phyloP scores from a whole-genome alignment of 495 filamentous ascomycete genomes.

The Parmelia sp. region DNA sequence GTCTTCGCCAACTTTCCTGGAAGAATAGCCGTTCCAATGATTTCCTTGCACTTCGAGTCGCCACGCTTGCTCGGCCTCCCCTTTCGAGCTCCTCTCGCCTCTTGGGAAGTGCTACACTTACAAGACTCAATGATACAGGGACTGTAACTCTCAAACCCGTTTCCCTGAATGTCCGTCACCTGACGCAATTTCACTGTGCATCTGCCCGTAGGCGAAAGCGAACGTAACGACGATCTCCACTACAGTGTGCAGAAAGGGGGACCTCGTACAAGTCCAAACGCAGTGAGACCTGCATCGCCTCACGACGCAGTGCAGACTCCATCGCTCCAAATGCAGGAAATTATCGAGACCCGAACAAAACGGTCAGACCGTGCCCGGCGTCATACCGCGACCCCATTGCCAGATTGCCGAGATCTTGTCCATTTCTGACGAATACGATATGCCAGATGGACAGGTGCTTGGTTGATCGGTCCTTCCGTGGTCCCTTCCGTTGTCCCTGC shows the following conservation, averaged over 20 bases:
- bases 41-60: background rate
- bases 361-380: background rate
- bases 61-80: background rate
- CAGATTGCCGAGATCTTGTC: background rate
- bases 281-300: background rate
- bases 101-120: no score
- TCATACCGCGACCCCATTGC: background rate
- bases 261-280: background rate
- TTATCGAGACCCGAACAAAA: no score
- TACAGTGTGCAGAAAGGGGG: background rate
- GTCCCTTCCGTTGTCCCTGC: background rate
- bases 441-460: conserved; percentile 6
- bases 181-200: background rate
- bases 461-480: background rate
- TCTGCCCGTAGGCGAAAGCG: background rate
- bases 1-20: background rate
- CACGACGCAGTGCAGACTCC: no score
- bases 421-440: background rate
- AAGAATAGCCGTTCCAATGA: background rate
- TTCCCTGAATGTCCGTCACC: background rate
- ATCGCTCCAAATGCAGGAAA: background rate
- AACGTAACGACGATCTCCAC: background rate
- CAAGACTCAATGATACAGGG: no score
- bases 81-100: background rate
- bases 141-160: background rate